A percentile compares a stretch with the other conserved stretches of the same genome.
phyloP scores from a whole-genome alignment of 116 monocot genomes.

The Iris pallida region DNA sequence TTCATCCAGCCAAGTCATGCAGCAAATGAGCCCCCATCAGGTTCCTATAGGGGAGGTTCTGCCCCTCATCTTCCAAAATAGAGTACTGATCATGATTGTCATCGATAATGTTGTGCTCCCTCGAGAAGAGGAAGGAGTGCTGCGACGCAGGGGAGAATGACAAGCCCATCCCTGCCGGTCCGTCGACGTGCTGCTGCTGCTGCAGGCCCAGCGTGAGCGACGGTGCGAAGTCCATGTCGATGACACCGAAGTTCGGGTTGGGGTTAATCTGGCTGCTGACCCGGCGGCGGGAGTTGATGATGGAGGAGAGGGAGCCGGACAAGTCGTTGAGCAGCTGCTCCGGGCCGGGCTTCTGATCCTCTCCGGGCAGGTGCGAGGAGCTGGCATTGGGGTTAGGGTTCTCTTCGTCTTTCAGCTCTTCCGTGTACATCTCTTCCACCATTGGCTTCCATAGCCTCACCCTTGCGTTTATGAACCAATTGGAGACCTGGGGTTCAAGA shows the following conservation, averaged over 20 bases:
- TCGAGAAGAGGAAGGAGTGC: conserved; percentile 34
- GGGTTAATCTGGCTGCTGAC: neutral
- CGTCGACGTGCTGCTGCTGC: neutral
- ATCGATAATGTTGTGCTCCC: conserved; percentile 29
- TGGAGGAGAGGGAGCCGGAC: conserved; percentile 20
- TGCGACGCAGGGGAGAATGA: conserved; percentile 31
- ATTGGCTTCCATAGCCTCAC: conserved; percentile 26
- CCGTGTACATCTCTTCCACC: conserved; percentile 27
- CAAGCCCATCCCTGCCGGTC: conserved; percentile 12
- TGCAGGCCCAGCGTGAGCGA: conserved; percentile 18
- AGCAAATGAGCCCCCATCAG: conserved; percentile 66
- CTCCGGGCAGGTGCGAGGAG: neutral
- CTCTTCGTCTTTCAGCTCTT: conserved; percentile 19
- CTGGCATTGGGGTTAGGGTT: conserved; percentile 7
- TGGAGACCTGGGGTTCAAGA: conserved; percentile 13
- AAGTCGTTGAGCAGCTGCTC: conserved; percentile 1
- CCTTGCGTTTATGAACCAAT: conserved; percentile 30
- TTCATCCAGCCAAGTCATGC: conserved; percentile 43
- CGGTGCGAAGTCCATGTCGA: conserved; percentile 12
- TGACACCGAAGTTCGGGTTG: conserved; percentile 4
- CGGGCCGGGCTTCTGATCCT: neutral
- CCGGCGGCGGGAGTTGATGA: conserved; percentile 5
- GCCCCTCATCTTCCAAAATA: conserved; percentile 50
- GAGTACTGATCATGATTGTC: conserved; percentile 29
- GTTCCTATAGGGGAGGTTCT: conserved; percentile 52